phyloP scores from a whole-genome alignment of 768 basidiomycete species.

The Serendipita vermifera region DNA sequence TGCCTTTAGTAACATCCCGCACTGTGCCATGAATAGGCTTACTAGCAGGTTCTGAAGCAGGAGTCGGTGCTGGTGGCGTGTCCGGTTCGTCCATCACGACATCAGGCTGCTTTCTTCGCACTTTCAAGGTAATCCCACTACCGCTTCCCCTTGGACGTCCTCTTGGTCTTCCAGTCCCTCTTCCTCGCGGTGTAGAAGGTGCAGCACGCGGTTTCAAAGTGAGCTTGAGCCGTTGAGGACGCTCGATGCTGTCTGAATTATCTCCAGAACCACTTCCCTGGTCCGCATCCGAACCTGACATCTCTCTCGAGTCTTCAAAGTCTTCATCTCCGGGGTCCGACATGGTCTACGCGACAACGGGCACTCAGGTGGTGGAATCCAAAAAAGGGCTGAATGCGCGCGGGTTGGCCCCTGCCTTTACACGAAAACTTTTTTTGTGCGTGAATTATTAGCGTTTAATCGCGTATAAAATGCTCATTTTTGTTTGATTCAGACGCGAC shows the following conservation, averaged over 20 bases:
- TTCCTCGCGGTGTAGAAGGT: constrained; percentile 1
- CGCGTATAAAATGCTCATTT: too few relatives aligned
- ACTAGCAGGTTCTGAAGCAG: background rate
- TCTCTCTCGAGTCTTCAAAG: constrained; percentile 5
- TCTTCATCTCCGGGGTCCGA: constrained; percentile 4
- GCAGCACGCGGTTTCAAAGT: constrained; percentile 6
- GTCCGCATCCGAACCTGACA: background rate
- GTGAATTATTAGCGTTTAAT: too few relatives aligned
- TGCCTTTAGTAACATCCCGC: background rate
- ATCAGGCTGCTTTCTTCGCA: background rate
- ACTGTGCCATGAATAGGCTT: background rate
- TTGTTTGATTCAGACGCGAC: too few relatives aligned
- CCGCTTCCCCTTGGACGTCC: constrained; percentile 4
- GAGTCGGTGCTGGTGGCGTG: background rate
- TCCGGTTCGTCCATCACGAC: background rate
- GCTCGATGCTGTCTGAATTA: background rate
- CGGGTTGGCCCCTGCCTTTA: too few relatives aligned
- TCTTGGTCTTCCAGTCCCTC: constrained; percentile 1
- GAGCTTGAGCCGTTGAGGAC: constrained; percentile 2
- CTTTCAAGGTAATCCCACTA: constrained; percentile 2
- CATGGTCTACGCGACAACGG: too few relatives aligned
- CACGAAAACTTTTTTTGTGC: too few relatives aligned
- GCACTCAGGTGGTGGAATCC: too few relatives aligned
- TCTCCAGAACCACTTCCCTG: background rate
- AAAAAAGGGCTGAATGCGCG: too few relatives aligned